A percentile compares a stretch with the other conserved stretches of the same genome.
Conservation (phyloP, 768 basidiomycete species). For the Inosperma sp. region DNA sequence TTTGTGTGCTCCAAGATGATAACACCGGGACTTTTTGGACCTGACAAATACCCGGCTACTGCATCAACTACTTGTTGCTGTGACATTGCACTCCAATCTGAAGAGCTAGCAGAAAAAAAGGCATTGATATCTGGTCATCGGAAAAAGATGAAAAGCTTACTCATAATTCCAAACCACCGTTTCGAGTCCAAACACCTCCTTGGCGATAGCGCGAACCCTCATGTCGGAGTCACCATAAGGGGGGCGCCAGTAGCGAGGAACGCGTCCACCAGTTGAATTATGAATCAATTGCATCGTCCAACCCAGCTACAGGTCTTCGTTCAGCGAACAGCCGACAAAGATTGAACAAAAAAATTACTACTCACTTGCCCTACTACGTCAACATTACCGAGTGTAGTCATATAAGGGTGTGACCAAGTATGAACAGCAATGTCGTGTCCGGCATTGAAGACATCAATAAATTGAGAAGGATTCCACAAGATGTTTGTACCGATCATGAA, state of each 20-base stretch:
- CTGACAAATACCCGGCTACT: conserved; percentile 23
- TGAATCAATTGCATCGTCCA: conserved; percentile 78
- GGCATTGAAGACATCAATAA: conserved; percentile 47
- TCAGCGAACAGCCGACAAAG: not conserved
- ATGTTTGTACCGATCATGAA: conserved; percentile 89
- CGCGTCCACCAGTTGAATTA: conserved; percentile 72
- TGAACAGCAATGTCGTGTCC: conserved; percentile 50
- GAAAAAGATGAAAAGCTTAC: conserved; percentile 36
- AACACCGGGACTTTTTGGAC: conserved; percentile 73
- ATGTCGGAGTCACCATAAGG: conserved; percentile 83
- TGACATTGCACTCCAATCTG: conserved; percentile 68
- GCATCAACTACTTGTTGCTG: conserved; percentile 19
- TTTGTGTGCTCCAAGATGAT: conserved; percentile 85
- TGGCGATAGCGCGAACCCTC: conserved; percentile 80
- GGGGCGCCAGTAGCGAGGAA: conserved; percentile 77
- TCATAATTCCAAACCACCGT: conserved; percentile 93
- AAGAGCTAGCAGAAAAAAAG: conserved; percentile 42
- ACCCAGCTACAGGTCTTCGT: conserved; percentile 47
- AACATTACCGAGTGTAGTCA: conserved; percentile 71
- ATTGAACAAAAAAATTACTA: not conserved
- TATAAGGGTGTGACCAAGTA: conserved; percentile 73
- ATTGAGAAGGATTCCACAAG: conserved; percentile 48
- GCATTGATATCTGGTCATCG: not conserved
- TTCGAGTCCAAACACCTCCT: conserved; percentile 72
- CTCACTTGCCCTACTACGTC: conserved; percentile 62